These are phyloP conservation scores for Ustilago trichophora DNA, from an alignment of 1,284 basidiomycete genomes.

Conservation along the genomic window DNA sequence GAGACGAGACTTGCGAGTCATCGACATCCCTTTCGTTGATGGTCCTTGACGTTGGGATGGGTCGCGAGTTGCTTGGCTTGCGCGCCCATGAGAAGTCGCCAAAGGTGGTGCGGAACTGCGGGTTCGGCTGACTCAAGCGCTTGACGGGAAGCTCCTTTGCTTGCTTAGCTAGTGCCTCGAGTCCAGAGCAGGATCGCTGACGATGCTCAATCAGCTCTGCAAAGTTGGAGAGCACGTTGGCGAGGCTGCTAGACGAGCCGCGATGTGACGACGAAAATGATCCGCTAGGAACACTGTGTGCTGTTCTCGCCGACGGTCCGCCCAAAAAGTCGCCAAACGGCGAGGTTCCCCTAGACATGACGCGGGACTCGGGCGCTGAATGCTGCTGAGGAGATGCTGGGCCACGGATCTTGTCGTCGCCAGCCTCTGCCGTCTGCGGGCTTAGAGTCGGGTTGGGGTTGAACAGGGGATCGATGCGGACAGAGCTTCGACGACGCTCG, in stretches of 20 bases:
- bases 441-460: slow-evolving; percentile 16
- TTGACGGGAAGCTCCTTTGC: slow-evolving; percentile 39
- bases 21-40: slow-evolving; percentile 11
- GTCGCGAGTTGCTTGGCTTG: not conserved
- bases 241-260: slow-evolving; percentile 27
- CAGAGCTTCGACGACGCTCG: slow-evolving; percentile 40
- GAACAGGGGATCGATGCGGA: slow-evolving; percentile 36
- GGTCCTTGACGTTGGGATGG: not conserved
- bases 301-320: slow-evolving; percentile 1
- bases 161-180: slow-evolving; percentile 42
- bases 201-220: slow-evolving; percentile 48
- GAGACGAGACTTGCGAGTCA: too few relatives aligned
- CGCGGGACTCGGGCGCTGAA: slow-evolving; percentile 35
- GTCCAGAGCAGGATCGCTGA: slow-evolving; percentile 39
- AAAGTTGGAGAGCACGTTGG: slow-evolving; percentile 37
- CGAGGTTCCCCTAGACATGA: slow-evolving; percentile 31
- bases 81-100: slow-evolving; percentile 35
- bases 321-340: slow-evolving; percentile 16
- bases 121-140: slow-evolving; percentile 41
- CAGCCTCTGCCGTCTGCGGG: slow-evolving; percentile 10
- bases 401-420: slow-evolving; percentile 5
- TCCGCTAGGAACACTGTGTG: slow-evolving; percentile 20
- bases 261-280: slow-evolving; percentile 29
- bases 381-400: slow-evolving; percentile 25
- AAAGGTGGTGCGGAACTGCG: slow-evolving; percentile 39